Evolutionary conservation across 2,329 filamentous ascomycete species (phyloP), one percentile per base, ranked within the genome.

Genomic region (Podosphaera xanthii): DNA sequence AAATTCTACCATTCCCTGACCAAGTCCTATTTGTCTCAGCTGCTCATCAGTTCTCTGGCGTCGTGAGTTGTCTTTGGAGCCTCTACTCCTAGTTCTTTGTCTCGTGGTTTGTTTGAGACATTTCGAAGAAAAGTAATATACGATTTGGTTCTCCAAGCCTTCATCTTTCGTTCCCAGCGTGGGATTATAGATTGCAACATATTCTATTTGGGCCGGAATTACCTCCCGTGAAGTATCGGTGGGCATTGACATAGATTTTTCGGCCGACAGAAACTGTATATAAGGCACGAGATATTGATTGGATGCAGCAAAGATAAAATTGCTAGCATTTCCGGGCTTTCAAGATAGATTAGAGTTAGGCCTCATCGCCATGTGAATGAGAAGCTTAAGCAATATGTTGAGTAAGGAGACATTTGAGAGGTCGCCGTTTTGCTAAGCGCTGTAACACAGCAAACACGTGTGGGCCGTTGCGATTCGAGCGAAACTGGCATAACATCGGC

Each of bases 1-100:
- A 73, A 98, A 98, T 69, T 83, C 86, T 61, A 94, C 84, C 84
- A 97, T 95, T 69, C 90, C 92, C 73, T 98, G 92, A 48, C 92
- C 92, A 63, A 98, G 80, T 44, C 92, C 92, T 69, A 98, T 89
- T 75, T 96, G 90, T 63, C 92, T 81, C 66, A 97, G 75, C 65
- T 84, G 84, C 73, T 94, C 86, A 71, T 97, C 92, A 68, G 82
- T 81, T 67, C 89, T 82, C 64, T 87, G 81, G 56, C 78, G 73
- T 8, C 66, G 65, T 35, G 71, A 66, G 48, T 63, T 46, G 66
- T 70, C 66, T 63, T 58, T 68, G 33, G 62, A 65, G 60, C 30
- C 33, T 30, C n/a, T 35, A 44, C 53, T 61, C 38, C 49, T 31
- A n/a, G n/a, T 44, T 34, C 46, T 60, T 14, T 5, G 52, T 2